Conservation (phyloP, 1,284 basidiomycete genomes). For the Exobasidium rhododendri region DNA sequence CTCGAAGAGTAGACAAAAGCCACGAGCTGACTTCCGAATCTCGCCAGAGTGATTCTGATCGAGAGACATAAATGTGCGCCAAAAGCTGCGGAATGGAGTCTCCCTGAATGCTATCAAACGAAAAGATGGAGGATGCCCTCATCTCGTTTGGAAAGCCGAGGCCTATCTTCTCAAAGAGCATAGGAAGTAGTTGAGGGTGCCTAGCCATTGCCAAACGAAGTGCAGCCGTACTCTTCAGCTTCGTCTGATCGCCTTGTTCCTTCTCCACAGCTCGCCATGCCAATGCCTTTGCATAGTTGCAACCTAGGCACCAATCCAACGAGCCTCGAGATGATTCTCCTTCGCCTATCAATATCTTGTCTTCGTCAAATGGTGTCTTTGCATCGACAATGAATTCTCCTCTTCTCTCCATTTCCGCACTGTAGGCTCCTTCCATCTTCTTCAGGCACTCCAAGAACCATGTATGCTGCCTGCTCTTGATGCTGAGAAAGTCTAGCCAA, state of each 20-base stretch:
- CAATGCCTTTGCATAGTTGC: conserved; percentile 39
- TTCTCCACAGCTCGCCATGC: conserved; percentile 39
- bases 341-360: conserved; percentile 29
- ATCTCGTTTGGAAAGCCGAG: conserved; percentile 21
- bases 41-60: conserved; percentile 49
- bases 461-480: conserved; percentile 40
- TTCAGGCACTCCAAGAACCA: conserved; percentile 46
- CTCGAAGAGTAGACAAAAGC: conserved; percentile 29
- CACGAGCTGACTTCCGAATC: conserved; percentile 32
- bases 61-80: conserved; percentile 43
- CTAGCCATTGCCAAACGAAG: conserved; percentile 42
- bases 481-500: conserved; percentile 52
- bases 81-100: conserved; percentile 25
- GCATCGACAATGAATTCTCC: conserved; percentile 28
- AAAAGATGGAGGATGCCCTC: conserved; percentile 13
- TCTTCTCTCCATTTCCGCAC: conserved; percentile 15
- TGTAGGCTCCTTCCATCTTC: conserved; percentile 29
- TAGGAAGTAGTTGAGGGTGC: conserved; percentile 36
- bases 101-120: background rate
- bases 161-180: conserved; percentile 43
- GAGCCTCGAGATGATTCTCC: conserved; percentile 23
- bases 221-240: conserved; percentile 25
- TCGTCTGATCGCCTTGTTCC: conserved; percentile 33
- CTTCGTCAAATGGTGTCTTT: conserved; percentile 30
- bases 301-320: conserved; percentile 49